Percentiles rank a stretch among this genome's conserved stretches.
Evolutionary conservation across 352 stramenopile genomes (phyloP).

Genomic region (Phytophthora pseudosyringae): DNA sequence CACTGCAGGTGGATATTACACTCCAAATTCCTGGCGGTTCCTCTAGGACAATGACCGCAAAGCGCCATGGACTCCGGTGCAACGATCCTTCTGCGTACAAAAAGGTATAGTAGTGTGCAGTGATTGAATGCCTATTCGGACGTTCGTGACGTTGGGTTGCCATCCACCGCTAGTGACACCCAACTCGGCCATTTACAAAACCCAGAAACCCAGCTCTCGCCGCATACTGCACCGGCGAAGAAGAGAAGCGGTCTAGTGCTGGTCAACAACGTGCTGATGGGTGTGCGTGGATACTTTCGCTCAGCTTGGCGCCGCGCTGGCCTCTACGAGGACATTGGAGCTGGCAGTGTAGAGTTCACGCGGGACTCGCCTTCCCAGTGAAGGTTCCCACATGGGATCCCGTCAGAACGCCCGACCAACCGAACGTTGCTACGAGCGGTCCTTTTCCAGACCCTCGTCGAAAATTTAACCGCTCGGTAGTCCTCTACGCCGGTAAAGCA

Average conservation of each 20-base stretch:
- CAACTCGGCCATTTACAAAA: too few species aligned
- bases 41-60: too few species aligned
- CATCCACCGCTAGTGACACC: background rate
- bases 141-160: background rate
- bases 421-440: background rate
- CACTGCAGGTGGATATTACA: too few species aligned
- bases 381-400: constrained; percentile 7
- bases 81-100: too few species aligned
- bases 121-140: background rate
- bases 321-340: background rate
- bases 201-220: too few species aligned
- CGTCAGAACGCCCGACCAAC: constrained; percentile 3
- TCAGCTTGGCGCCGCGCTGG: background rate
- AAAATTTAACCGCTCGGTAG: background rate
- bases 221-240: too few species aligned
- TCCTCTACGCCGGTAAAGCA: constrained; percentile 4
- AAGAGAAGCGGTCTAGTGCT: too few species aligned
- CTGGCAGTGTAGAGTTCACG: constrained; percentile 19
- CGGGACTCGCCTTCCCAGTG: background rate
- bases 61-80: too few species aligned
- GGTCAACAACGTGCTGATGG: constrained; percentile 11
- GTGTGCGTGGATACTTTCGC: background rate
- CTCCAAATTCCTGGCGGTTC: too few species aligned
- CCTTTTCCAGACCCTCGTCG: background rate
- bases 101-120: background rate